Percentiles rank a stretch among this genome's conserved stretches.
Evolutionary conservation across 139 green algal species (phyloP).

Genomic region (Coelastrella sp.): DNA sequence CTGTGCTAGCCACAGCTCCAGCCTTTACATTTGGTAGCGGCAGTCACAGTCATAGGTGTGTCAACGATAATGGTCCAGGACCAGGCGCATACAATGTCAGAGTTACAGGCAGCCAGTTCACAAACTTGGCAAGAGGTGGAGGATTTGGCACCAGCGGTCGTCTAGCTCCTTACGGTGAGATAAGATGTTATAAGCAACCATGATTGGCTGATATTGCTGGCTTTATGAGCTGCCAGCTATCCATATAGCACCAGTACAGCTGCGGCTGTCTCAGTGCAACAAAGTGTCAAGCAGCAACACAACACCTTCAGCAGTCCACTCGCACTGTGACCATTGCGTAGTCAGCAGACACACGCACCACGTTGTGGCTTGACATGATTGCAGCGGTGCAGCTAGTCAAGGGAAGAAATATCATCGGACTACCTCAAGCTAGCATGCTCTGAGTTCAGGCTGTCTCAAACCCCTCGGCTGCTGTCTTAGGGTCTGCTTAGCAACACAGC

Average conservation of each 20-base stretch:
- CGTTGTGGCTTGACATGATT: too few relatives aligned
- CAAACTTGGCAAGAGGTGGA: neutral
- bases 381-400: neutral
- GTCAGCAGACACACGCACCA: too few relatives aligned
- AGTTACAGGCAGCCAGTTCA: conserved; percentile 11
- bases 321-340: too few relatives aligned
- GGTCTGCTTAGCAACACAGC: too few relatives aligned
- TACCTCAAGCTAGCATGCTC: too few relatives aligned
- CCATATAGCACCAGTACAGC: neutral
- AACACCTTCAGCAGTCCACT: too few relatives aligned
- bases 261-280: too few relatives aligned
- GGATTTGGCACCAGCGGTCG: conserved; percentile 24
- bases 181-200: neutral
- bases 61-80: neutral
- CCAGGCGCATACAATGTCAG: conserved; percentile 2
- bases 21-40: conserved; percentile 22
- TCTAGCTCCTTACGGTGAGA: conserved; percentile 12
- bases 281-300: neutral
- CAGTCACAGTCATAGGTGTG: neutral
- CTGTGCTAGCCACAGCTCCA: conserved; percentile 13
- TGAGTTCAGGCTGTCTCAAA: too few relatives aligned
- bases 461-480: too few relatives aligned
- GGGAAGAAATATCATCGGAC: too few relatives aligned
- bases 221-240: neutral
- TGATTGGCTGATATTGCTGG: neutral